A percentile compares a stretch with the other conserved stretches of the same genome.
Conservation (phyloP, 805 yeast genomes). For the Saturnispora saitoi region DNA sequence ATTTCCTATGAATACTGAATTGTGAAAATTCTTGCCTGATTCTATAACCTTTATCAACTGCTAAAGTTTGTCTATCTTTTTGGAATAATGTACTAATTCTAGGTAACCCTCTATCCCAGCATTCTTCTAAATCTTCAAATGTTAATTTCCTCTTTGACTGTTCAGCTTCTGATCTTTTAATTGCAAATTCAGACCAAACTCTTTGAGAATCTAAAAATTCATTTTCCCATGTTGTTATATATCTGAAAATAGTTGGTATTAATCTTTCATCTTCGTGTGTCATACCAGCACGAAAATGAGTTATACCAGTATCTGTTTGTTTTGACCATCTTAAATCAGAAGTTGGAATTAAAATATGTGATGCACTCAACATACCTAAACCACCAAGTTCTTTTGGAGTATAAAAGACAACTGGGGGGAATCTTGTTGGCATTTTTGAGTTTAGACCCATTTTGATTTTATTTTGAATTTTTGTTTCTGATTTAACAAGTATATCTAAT, state of each 20-base stretch:
- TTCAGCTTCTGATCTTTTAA: slow-evolving; percentile 77
- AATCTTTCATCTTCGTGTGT: slow-evolving; percentile 67
- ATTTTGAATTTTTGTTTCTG: slow-evolving; percentile 90
- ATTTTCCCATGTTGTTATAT: slow-evolving; percentile 93
- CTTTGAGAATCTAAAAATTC: slow-evolving; percentile 90
- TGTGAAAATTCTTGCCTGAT: slow-evolving; percentile 71
- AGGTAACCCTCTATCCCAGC: slow-evolving; percentile 97
- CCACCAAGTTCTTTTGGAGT: slow-evolving; percentile 98
- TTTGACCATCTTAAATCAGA: slow-evolving; percentile 86
- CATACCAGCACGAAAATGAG: slow-evolving; percentile 93
- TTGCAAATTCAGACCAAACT: slow-evolving; percentile 96
- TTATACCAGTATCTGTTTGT: slow-evolving; percentile 90
- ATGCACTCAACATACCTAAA: slow-evolving; percentile 93
- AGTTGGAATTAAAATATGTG: slow-evolving; percentile 90
- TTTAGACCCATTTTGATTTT: slow-evolving; percentile 90
- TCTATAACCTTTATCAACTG: slow-evolving; percentile 91
- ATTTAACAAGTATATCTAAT: slow-evolving; percentile 74
- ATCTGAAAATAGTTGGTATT: slow-evolving; percentile 90
- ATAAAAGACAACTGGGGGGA: slow-evolving; percentile 97
- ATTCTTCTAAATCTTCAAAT: slow-evolving; percentile 86
- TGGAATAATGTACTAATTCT: slow-evolving; percentile 92
- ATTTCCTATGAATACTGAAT: slow-evolving; percentile 59
- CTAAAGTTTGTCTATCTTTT: slow-evolving; percentile 88
- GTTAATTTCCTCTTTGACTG: slow-evolving; percentile 80
- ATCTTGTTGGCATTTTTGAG: slow-evolving; percentile 96